Base-by-base conservation (phyloP, 805 yeast genomes). In the Ogataea pignaliae region DNA sequence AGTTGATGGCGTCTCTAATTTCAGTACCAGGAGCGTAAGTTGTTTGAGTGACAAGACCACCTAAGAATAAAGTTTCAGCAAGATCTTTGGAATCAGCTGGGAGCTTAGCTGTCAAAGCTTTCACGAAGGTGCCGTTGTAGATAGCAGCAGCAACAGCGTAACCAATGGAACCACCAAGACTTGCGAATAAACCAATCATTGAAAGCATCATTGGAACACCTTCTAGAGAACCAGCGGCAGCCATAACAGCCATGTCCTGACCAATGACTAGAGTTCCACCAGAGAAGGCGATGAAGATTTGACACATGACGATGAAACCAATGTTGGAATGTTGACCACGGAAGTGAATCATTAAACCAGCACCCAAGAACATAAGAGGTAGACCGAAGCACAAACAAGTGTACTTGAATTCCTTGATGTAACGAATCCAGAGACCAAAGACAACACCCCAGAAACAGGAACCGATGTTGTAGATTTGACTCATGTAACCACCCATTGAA, bases 141-240 rank as follows among this genome's bases (percentile, higher is more conserved):
- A 72, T 59, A 29, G 73, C 69, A 51, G 66, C 68, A 16, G 69
- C 56, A 40, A 70, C 60, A 8, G 74, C 71, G 38, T 59, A 42
- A 29, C 74, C 75, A 39, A 70, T 60, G 15, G 72, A 66, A 35
- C 56, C 56, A 45, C 73, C 75, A 46, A 70, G 62, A 15, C 58
- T 48, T 7, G 64, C 51, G 57, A 61, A 63, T 39, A 70, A 53
- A 14, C 60, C 54, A 33, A 69, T 46, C 17, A 71, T 39, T 0
- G 72, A 59, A 37, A 71, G 65, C 43, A 65, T 64, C 47, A 65
- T 52, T n/a, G 75, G 69, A 43, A 68, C 59, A 54, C 68, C 72
- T 40, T 68, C 69, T 5, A 13, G 33, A 48, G 64, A 68, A 36
- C 70, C 70, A 29, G 71, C 73, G 15, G 72, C 64, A 29, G 65